Evolutionary conservation across 140 eudicot genomes (phyloP).

Genomic region (Cichorium intybus): DNA sequence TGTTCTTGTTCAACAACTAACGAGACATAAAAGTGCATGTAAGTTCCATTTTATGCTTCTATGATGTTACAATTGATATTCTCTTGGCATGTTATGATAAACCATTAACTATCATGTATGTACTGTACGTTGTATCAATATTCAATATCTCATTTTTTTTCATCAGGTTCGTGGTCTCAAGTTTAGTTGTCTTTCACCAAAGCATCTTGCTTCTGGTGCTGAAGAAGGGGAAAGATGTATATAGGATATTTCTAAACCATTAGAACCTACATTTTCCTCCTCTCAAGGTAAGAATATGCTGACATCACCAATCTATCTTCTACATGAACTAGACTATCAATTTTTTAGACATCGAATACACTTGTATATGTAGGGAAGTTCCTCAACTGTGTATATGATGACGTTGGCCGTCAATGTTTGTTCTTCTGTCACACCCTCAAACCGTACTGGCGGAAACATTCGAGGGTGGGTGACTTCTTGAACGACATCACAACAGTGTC

Average conservation of each 20-base stretch:
- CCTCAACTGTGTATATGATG: no score
- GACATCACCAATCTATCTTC: background rate
- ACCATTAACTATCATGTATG: background rate
- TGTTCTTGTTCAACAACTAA: constrained; percentile 65
- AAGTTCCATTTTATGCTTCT: constrained; percentile 30
- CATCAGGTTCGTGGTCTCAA: constrained; percentile 96
- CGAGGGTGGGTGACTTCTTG: no score
- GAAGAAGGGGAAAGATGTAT: constrained; percentile 98
- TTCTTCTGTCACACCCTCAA: no score
- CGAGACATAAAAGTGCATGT: constrained; percentile 92
- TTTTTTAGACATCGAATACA: constrained; percentile 16
- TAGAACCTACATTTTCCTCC: constrained; percentile 89
- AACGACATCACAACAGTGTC: no score
- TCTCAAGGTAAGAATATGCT: constrained; percentile 57
- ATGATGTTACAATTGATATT: background rate
- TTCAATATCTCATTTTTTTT: background rate
- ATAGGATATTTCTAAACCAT: constrained; percentile 83
- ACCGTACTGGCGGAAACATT: no score
- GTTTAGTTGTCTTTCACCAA: constrained; percentile 74
- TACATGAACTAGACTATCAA: background rate
- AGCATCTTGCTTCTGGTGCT: constrained; percentile 97
- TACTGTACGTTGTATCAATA: constrained; percentile 5
- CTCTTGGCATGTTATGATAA: constrained; percentile 1
- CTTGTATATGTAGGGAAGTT: constrained; percentile 60
- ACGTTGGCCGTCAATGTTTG: no score